Conservation (phyloP, 1,139 yeast genomes). For the Yamadazyma jaroonii region DNA sequence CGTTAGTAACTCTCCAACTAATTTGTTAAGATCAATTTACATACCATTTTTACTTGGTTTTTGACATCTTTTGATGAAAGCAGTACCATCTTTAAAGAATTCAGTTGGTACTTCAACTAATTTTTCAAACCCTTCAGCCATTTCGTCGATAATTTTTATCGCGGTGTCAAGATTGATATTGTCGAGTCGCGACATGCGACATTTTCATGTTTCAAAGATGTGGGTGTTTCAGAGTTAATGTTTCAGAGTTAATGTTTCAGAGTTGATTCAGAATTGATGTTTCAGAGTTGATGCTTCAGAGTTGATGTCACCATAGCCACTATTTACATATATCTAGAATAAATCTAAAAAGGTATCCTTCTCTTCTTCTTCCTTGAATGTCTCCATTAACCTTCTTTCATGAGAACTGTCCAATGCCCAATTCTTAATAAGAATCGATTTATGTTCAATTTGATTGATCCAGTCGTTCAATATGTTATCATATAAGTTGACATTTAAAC, state of each 20-base stretch:
- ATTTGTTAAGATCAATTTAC: slow-evolving; percentile 27
- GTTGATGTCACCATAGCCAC: no score
- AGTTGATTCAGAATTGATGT: not conserved
- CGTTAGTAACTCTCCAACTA: slow-evolving; percentile 8
- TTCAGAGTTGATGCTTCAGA: not conserved
- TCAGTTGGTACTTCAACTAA: slow-evolving; percentile 87
- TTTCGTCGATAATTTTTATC: slow-evolving; percentile 19
- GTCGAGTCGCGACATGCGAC: no score
- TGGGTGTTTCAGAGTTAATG: not conserved
- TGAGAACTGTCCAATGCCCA: slow-evolving; percentile 9
- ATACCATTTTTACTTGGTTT: slow-evolving; percentile 83
- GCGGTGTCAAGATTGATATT: slow-evolving; percentile 1
- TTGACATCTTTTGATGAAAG: slow-evolving; percentile 86
- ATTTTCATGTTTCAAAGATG: not conserved
- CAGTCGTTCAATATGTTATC: not conserved
- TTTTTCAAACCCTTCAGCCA: slow-evolving; percentile 73
- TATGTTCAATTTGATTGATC: not conserved
- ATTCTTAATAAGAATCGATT: slow-evolving; percentile 8
- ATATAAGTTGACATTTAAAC: not conserved
- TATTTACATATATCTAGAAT: slow-evolving; percentile 15
- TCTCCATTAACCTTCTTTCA: not conserved
- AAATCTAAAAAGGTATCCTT: slow-evolving; percentile 35
- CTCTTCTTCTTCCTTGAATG: slow-evolving; percentile 19
- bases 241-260: not conserved
- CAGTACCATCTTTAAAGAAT: slow-evolving; percentile 86